Percentiles rank a stretch among this genome's conserved stretches.
Evolutionary conservation across 2,329 filamentous ascomycete genomes (phyloP).

Genomic region (Sclerotinia trifoliorum): DNA sequence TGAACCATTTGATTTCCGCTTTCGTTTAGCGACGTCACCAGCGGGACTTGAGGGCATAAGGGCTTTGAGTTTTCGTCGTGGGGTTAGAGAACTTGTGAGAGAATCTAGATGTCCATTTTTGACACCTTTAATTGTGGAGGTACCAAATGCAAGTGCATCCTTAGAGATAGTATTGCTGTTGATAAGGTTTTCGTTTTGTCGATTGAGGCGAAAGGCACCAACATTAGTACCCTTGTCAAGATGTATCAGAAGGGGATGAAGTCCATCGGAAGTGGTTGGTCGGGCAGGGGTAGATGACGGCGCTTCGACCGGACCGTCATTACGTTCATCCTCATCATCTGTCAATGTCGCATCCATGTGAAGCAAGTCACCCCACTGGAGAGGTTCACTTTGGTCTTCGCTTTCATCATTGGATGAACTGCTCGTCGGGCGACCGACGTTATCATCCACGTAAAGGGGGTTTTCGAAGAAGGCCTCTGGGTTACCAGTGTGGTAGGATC

Average conservation of each 20-base stretch:
- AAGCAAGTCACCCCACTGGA: slow-evolving; percentile 61
- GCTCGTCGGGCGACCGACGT: slow-evolving; percentile 55
- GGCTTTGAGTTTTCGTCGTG: slow-evolving; percentile 51
- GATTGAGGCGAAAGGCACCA: slow-evolving; percentile 71
- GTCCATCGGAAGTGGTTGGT: slow-evolving; percentile 48
- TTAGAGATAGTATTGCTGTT: slow-evolving; percentile 57
- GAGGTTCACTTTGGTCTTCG: slow-evolving; percentile 69
- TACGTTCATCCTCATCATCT: slow-evolving; percentile 21
- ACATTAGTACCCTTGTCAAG: slow-evolving; percentile 65
- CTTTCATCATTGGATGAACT: slow-evolving; percentile 44
- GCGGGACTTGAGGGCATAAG: slow-evolving; percentile 31
- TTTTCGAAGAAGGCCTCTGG: slow-evolving; percentile 73
- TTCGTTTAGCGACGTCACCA: slow-evolving; percentile 30
- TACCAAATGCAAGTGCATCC: slow-evolving; percentile 61
- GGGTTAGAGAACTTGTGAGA: slow-evolving; percentile 67
- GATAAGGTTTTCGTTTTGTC: slow-evolving; percentile 52
- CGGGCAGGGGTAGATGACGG: slow-evolving; percentile 50
- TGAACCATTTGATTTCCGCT: slow-evolving; percentile 33
- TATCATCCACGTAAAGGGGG: slow-evolving; percentile 51
- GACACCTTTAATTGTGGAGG: slow-evolving; percentile 60
- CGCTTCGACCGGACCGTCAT: slow-evolving; percentile 1
- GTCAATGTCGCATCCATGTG: slow-evolving; percentile 24
- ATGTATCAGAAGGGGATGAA: slow-evolving; percentile 59
- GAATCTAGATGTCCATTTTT: slow-evolving; percentile 65
- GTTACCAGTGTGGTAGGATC: slow-evolving; percentile 63